Conservation (phyloP, 768 basidiomycete species). For the Mycena capillaripes region DNA sequence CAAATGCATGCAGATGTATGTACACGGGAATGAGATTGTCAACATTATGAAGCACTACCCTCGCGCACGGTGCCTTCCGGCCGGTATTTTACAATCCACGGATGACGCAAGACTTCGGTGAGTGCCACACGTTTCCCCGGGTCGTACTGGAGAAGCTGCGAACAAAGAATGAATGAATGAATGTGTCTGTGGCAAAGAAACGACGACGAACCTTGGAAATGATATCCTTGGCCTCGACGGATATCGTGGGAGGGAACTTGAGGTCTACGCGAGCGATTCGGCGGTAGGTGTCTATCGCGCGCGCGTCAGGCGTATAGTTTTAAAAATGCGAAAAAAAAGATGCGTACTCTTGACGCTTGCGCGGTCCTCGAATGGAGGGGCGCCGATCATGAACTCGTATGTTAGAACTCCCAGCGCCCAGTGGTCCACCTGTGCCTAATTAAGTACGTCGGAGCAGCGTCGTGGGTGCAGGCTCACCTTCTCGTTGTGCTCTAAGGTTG, state of each 20-base stretch:
- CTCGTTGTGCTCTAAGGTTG: slow-evolving; percentile 92
- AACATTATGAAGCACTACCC: neutral
- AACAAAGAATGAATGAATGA: neutral
- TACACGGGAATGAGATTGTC: no score
- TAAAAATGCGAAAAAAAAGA: slow-evolving; percentile 17
- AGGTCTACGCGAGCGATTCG: slow-evolving; percentile 93
- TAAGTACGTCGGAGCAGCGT: slow-evolving; percentile 45
- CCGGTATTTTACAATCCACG: slow-evolving; percentile 86
- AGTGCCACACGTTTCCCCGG: slow-evolving; percentile 86
- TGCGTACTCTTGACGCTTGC: slow-evolving; percentile 77
- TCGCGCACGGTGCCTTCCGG: slow-evolving; percentile 53
- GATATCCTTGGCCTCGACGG: slow-evolving; percentile 76
- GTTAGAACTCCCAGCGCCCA: slow-evolving; percentile 97
- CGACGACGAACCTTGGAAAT: slow-evolving; percentile 65
- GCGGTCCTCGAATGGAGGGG: slow-evolving; percentile 86
- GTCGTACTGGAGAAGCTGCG: slow-evolving; percentile 86
- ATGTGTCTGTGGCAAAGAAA: neutral
- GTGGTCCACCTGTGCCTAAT: slow-evolving; percentile 81
- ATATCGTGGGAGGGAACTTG: slow-evolving; percentile 69
- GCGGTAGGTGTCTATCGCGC: slow-evolving; percentile 82
- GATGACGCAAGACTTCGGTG: slow-evolving; percentile 81
- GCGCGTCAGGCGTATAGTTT: slow-evolving; percentile 4
- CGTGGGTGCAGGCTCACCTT: slow-evolving; percentile 43
- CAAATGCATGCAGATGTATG: no score
- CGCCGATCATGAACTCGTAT: slow-evolving; percentile 94